Percentiles rank a stretch among this genome's conserved stretches.
phyloP scores from a whole-genome alignment of 169 alveolate species.

The Fabrea salina region DNA sequence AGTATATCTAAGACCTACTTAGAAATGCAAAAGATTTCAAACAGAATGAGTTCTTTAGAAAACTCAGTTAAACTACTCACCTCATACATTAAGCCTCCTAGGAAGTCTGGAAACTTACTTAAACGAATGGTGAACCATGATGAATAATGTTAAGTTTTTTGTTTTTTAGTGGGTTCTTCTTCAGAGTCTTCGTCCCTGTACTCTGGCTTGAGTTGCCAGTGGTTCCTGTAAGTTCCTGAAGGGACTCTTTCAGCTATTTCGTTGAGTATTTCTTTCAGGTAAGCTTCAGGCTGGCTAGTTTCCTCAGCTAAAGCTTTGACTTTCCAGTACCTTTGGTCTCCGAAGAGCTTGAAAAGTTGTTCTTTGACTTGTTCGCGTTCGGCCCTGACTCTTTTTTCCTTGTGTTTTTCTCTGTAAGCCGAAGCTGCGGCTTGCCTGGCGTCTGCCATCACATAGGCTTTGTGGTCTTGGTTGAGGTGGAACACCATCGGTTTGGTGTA shows the following conservation, averaged over 20 bases:
- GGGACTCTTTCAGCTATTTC: slow-evolving; percentile 15
- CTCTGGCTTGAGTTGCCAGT: neutral
- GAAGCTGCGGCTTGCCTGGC: neutral
- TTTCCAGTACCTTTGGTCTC: slow-evolving; percentile 11
- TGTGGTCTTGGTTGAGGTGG: neutral
- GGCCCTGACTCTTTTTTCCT: slow-evolving; percentile 2
- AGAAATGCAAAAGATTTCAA: too few relatives aligned
- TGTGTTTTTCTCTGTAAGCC: neutral
- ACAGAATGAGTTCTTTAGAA: too few relatives aligned
- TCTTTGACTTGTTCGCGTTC: neutral
- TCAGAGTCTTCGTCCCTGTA: neutral
- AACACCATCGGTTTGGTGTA: neutral
- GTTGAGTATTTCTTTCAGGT: neutral
- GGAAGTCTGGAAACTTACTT: too few relatives aligned
- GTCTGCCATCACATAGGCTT: neutral
- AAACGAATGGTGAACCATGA: too few relatives aligned
- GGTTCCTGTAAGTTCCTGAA: neutral
- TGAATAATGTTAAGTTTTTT: too few relatives aligned
- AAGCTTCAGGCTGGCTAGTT: slow-evolving; percentile 12
- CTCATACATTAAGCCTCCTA: too few relatives aligned
- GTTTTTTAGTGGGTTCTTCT: neutral
- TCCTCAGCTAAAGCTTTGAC: slow-evolving; percentile 5
- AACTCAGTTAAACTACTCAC: too few relatives aligned
- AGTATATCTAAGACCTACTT: too few relatives aligned
- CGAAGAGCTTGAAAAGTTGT: neutral